Base-by-base conservation (phyloP, 1,284 basidiomycete species). In the Ganoderma meredithae region DNA sequence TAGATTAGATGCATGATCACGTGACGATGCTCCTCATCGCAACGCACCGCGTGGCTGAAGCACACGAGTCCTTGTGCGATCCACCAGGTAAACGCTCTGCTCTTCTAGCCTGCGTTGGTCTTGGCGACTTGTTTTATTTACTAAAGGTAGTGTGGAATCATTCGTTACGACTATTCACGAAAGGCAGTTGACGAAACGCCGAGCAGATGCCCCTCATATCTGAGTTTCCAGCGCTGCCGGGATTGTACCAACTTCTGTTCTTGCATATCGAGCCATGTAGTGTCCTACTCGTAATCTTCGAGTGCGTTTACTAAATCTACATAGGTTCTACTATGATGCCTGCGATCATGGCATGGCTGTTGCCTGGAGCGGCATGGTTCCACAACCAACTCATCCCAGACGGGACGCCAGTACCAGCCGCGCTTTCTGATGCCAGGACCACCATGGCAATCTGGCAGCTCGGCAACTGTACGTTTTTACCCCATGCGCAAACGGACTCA, bases 391-490 rank as follows among this genome's bases (percentile, higher is more conserved):
- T 93, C 67, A 84, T 93, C 63, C 91, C 91, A 1, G 81, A 81
- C 13, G 66, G 74, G 7, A 70, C 74, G 8, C 77, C 83, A 13
- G 70, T 76, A 6, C 78, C 83, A 13, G 33, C 72, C 6, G 72
- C 68, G 15, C 68, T 79, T 9, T 72, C 88, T 64, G 87, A 91
- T 65, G 73, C 82, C 33, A 82, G 88, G 22, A 85, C 88, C 3
- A 80, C 80, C n/a, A 91, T 92, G 86, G 88, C 86, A 19, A 83
- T 93, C 64, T 88, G 87, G 85, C 92, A 94, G 75, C 81, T 94
- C 9, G 88, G 84, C 36, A 93, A 91, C 73, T 91, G 92, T 91
- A 70, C 53, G 84, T 78, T 15, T 22, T 5, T 25, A 49, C 22
- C 7, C 19, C 7, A 40, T 60, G 31, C 8, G 4, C 52, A 41